Base-by-base conservation (phyloP, 2,329 filamentous ascomycete species). In the Purpureocillium lavendulum region DNA sequence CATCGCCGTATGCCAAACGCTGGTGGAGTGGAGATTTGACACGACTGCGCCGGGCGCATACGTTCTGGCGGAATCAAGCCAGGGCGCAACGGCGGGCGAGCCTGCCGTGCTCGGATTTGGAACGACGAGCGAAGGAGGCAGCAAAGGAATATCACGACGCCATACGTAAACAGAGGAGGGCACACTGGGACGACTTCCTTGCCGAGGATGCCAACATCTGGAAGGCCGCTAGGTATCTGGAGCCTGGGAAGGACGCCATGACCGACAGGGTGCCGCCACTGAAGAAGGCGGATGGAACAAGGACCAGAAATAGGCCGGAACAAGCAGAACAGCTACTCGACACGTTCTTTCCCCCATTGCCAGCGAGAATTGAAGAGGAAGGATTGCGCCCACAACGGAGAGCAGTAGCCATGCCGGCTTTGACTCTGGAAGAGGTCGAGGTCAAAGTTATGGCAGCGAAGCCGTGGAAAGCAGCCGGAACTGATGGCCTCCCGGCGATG, bases 91-190 rank as follows among this genome's bases (percentile, higher is more conserved):
- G 40, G 13, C 30, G 40, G 21, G 14, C 4, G 13, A 35, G 40
- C 7, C 24, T 26, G 21, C 15, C 7, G 14, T 18, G 7, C 13
- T 33, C 18, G 11, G 38, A 40, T 14, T 21, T 41, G 17, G 38
- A 40, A 33, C 9, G 16, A 18, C n/a, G 4, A 30, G 36, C 36
- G 28, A 38, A 24, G 15, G 39, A 16, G 12, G 33, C 39, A 6
- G 38, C 11, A 15, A 43, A 43, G 15, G 28, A 43, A 30, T 39
- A 39, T 26, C 26, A 29, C 26, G 26, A 29, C 12, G 26, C 26
- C 26, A 29, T 54, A 53, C 45, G 45, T 45, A 47, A 16, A 46
- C 42, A 54, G 41, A 55, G 49, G 45, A 54, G 50, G 35, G 40
- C 33, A 33, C 47, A 53, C 33, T 54, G 44, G 48, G 34, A 54